Conservation (phyloP, 1,139 yeast genomes). For the Candida pseudoviswanathii region DNA sequence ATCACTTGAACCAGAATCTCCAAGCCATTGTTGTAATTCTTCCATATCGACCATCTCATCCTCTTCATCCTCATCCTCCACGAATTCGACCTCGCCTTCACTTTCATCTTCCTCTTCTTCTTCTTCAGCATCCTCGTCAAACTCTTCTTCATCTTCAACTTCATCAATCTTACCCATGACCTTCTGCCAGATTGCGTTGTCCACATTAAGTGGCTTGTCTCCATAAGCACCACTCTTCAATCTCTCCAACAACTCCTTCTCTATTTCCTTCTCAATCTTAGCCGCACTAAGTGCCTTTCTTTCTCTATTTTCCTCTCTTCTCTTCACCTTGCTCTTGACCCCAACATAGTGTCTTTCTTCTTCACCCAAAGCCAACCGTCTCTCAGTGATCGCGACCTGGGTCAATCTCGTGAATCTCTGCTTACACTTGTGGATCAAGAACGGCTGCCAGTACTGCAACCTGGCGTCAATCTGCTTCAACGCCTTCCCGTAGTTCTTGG, state of each 20-base stretch:
- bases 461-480: slow-evolving; percentile 85
- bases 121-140: slow-evolving; percentile 40
- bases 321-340: slow-evolving; percentile 87
- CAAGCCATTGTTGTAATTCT: slow-evolving; percentile 89
- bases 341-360: slow-evolving; percentile 94
- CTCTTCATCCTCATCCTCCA: slow-evolving; percentile 75
- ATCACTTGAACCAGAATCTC: slow-evolving; percentile 53
- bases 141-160: slow-evolving; percentile 60
- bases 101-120: slow-evolving; percentile 46
- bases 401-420: slow-evolving; percentile 93
- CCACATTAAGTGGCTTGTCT: slow-evolving; percentile 94
- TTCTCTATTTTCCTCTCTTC: slow-evolving; percentile 92
- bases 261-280: slow-evolving; percentile 92
- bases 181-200: slow-evolving; percentile 93
- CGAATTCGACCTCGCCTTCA: slow-evolving; percentile 83
- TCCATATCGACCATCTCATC: slow-evolving; percentile 91
- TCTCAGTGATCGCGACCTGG: slow-evolving; percentile 94
- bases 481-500: slow-evolving; percentile 86
- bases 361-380: slow-evolving; percentile 86
- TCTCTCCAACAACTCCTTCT: slow-evolving; percentile 90
- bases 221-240: slow-evolving; percentile 98
- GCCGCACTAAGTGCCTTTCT: slow-evolving; percentile 97
- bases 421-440: slow-evolving; percentile 88
- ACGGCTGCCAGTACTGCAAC: slow-evolving; percentile 90
- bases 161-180: slow-evolving; percentile 77